Conservation (phyloP, 495 filamentous ascomycete species). For the Xylaria grammica region DNA sequence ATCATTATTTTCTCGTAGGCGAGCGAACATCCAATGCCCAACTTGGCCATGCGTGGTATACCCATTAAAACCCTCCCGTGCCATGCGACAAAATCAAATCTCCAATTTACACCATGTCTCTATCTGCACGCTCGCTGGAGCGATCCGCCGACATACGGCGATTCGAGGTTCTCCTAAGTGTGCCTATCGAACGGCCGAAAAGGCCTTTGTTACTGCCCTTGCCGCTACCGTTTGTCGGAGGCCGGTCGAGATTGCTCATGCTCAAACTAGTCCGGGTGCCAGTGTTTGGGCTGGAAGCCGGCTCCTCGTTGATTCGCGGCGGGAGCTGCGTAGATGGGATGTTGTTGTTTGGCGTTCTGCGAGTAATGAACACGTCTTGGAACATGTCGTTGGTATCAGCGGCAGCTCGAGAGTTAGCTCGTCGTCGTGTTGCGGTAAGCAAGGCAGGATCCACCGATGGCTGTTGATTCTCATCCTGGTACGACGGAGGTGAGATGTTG, state of each 20-base stretch:
- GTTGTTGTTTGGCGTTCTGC: constrained; percentile 26
- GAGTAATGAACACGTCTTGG: constrained; percentile 37
- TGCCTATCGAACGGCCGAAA: constrained; percentile 21
- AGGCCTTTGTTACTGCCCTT: constrained; percentile 23
- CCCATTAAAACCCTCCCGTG: background rate
- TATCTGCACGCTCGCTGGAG: constrained; percentile 11
- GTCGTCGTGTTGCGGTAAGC: constrained; percentile 33
- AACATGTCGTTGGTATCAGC: constrained; percentile 31
- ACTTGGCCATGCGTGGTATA: background rate
- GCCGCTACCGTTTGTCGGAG: constrained; percentile 23
- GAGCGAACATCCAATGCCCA: background rate
- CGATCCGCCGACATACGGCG: constrained; percentile 7
- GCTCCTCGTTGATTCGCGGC: constrained; percentile 34
- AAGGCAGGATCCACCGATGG: constrained; percentile 31
- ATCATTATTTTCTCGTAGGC: background rate
- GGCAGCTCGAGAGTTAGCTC: constrained; percentile 30
- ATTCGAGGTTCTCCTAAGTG: constrained; percentile 13
- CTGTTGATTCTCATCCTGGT: constrained; percentile 24
- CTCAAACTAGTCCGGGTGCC: constrained; percentile 20
- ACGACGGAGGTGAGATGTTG: constrained; percentile 41
- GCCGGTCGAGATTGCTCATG: constrained; percentile 24
- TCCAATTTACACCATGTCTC: constrained; percentile 31
- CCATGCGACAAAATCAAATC: no score
- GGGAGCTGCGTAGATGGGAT: constrained; percentile 27
- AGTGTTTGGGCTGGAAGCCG: constrained; percentile 12